Evolutionary conservation across 2,329 filamentous ascomycete species (phyloP).

Genomic region (Pseudocercospora pini-densiflorae): DNA sequence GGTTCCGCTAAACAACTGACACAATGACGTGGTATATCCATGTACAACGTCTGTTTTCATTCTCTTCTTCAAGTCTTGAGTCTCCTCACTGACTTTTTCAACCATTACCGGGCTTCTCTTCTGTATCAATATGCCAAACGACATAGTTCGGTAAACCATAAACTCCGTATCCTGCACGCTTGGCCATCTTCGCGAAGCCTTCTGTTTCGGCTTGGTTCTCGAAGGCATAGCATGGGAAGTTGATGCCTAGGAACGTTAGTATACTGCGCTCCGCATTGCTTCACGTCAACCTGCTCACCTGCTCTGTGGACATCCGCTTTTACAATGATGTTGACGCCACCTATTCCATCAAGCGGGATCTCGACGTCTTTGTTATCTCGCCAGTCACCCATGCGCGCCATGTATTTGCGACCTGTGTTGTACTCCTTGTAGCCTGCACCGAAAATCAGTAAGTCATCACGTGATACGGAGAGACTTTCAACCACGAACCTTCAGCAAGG

Average conservation of each 20-base stretch:
- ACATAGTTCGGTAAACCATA: slow-evolving; percentile 95
- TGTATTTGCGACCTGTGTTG: slow-evolving; percentile 85
- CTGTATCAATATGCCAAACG: slow-evolving; percentile 97
- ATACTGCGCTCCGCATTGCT: background rate
- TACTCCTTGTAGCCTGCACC: slow-evolving; percentile 84
- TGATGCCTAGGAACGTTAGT: slow-evolving; percentile 69
- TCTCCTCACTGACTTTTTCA: slow-evolving; percentile 24
- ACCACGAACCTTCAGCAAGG: slow-evolving; percentile 75
- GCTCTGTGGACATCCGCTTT: slow-evolving; percentile 98
- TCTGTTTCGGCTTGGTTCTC: slow-evolving; percentile 99
- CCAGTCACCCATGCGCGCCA: slow-evolving; percentile 92
- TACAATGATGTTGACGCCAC: slow-evolving; percentile 95
- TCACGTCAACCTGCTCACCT: slow-evolving; percentile 57
- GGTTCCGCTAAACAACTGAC: background rate
- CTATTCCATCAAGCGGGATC: slow-evolving; percentile 91
- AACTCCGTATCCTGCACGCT: slow-evolving; percentile 90
- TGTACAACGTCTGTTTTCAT: background rate
- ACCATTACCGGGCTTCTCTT: slow-evolving; percentile 86
- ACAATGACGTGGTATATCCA: background rate
- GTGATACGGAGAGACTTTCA: background rate
- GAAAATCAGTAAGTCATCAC: slow-evolving; percentile 10
- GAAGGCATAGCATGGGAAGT: slow-evolving; percentile 95
- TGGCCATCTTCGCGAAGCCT: slow-evolving; percentile 98
- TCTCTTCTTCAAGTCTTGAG: background rate
- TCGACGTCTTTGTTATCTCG: slow-evolving; percentile 89